Percentiles rank a stretch among this genome's conserved stretches.
These are phyloP conservation scores for Lactifluus echinatus DNA, from an alignment of 768 basidiomycete species.

Conservation along the genomic window DNA sequence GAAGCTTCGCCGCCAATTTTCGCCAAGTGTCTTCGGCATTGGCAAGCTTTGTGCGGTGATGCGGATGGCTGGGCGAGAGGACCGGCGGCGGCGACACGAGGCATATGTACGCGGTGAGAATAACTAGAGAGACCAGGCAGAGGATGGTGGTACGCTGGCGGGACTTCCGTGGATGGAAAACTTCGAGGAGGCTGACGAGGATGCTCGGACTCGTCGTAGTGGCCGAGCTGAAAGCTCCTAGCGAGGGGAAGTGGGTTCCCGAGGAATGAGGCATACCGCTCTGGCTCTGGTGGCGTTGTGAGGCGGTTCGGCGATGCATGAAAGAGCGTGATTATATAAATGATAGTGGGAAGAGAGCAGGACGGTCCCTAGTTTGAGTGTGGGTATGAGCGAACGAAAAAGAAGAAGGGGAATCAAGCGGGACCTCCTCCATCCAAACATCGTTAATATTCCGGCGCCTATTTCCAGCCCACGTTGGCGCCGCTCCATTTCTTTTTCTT, in stretches of 20 bases:
- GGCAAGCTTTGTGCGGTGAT: background rate
- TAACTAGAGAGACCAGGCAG: constrained; percentile 15
- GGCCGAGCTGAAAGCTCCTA: background rate
- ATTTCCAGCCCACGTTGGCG: background rate
- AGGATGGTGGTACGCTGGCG: constrained; percentile 17
- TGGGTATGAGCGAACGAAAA: background rate
- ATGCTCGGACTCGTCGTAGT: background rate
- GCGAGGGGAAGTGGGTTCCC: background rate
- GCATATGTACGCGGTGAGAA: constrained; percentile 14
- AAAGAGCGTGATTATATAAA: constrained; percentile 13
- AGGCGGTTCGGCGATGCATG: constrained; percentile 17
- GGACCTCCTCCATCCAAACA: background rate
- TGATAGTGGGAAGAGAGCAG: background rate
- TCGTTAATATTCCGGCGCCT: background rate
- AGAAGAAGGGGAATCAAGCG: background rate
- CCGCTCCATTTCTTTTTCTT: background rate
- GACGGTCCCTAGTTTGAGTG: background rate
- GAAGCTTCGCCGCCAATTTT: constrained; percentile 5
- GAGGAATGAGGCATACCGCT: constrained; percentile 1
- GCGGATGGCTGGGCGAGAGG: background rate
- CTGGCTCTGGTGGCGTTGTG: constrained; percentile 7
- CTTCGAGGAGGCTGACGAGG: constrained; percentile 1
- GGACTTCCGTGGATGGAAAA: constrained; percentile 15
- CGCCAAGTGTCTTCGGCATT: constrained; percentile 8
- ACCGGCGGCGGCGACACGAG: constrained; percentile 11